Evolutionary conservation across 2,329 filamentous ascomycete genomes (phyloP).

Genomic region (Blumeriella jaapii): DNA sequence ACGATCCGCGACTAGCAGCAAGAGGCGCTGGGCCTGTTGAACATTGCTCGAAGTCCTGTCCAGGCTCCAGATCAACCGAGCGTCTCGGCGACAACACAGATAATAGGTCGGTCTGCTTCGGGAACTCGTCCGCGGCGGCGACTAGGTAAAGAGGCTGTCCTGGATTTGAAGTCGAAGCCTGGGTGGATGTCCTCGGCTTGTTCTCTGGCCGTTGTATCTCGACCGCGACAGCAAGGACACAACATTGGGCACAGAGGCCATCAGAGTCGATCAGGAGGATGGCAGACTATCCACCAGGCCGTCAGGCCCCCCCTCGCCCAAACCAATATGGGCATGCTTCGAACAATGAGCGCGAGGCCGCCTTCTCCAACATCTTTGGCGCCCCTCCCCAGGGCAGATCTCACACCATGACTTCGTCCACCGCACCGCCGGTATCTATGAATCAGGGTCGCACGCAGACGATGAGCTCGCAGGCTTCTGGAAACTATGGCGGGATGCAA

Average conservation of each 20-base stretch:
- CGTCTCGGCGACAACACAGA: slow-evolving; percentile 3
- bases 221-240: slow-evolving; percentile 5
- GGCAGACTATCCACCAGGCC: slow-evolving; percentile 53
- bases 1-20: slow-evolving; percentile 14
- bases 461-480: slow-evolving; percentile 38
- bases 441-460: slow-evolving; percentile 66
- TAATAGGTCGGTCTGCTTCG: slow-evolving; percentile 17
- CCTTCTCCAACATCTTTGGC: slow-evolving; percentile 94
- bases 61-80: slow-evolving; percentile 4
- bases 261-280: slow-evolving; percentile 20
- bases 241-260: slow-evolving; percentile 6
- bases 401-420: slow-evolving; percentile 86
- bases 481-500: slow-evolving; percentile 42
- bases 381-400: slow-evolving; percentile 80
- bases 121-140: slow-evolving; percentile 18
- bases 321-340: slow-evolving; percentile 34
- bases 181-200: slow-evolving; percentile 21
- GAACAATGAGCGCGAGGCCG: slow-evolving; percentile 74
- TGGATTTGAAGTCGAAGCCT: slow-evolving; percentile 13
- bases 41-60: slow-evolving; percentile 10
- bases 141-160: slow-evolving; percentile 10
- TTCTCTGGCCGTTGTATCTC: slow-evolving; percentile 10
- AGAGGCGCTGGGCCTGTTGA: slow-evolving; percentile 7
- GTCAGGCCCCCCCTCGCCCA: slow-evolving; percentile 39
- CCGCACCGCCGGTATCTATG: slow-evolving; percentile 41